Base-by-base conservation (phyloP, 768 basidiomycete species). In the Lactifluus volemus region DNA sequence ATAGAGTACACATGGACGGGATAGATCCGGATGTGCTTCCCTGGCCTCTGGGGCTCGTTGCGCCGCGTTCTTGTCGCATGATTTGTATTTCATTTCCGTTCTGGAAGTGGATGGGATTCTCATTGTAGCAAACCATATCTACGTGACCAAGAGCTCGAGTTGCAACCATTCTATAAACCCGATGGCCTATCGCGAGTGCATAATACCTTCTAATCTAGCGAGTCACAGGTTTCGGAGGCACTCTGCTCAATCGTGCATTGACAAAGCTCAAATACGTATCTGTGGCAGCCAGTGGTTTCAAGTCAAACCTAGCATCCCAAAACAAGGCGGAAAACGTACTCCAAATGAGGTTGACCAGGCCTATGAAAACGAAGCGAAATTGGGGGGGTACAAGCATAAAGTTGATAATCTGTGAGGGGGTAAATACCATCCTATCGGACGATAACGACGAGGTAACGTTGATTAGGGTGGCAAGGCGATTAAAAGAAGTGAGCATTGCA, bases 311-410 rank as follows among this genome's bases (percentile, higher is more conserved):
- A 5, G 29, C 10, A 32, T 29, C 44, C 38, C 15, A 14, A 49
- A 59, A 50, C 3, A 15, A 11, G 3, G 29, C 3, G 19, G 29
- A 21, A 10, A 12, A 79, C 86, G 49, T 69, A 91, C 89, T 91
- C 89, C 88, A 89, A 75, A 88, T 87, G 61, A 91, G 77, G 67
- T 85, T 86, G 54, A 92, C 88, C 11, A 87, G 79, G 67, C 89
- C 81, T 25, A 93, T 82, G 19, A 86, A 76, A 19, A 86, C 78
- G 55, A 92, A 85, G 41, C 90, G 83, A 39, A 91, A 73, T 66
- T 92, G 90, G 4, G 80, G 84, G 1, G 91, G 91, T 1, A 91
- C 81, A 36, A 92, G 21, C 9, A 82, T 75, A 67, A 92, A 93
- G 73, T 93, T 93, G 75, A 90, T 76, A 57, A 85, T 68, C 70